Percentiles rank a stretch among this genome's conserved stretches.
These are phyloP conservation scores for Eucalyptus polybractea DNA, from an alignment of 345 rosid genomes.

Conservation along the genomic window DNA sequence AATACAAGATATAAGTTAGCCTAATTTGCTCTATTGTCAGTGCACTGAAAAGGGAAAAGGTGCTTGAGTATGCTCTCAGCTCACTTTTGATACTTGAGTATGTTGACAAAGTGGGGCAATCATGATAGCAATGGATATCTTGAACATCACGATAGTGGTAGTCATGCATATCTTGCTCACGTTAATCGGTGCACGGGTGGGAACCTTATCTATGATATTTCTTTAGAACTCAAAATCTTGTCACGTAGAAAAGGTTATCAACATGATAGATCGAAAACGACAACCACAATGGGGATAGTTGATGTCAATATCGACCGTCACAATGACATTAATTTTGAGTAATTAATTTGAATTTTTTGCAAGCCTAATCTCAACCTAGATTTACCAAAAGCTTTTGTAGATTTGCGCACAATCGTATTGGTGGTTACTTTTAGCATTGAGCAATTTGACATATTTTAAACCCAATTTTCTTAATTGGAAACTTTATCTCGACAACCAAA, in stretches of 20 bases:
- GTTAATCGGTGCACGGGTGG: conserved; percentile 63
- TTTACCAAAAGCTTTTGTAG: background rate
- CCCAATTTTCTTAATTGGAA: background rate
- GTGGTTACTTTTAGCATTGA: background rate
- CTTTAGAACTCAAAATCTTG: background rate
- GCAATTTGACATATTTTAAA: background rate
- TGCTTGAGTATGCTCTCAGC: background rate
- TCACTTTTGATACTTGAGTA: background rate
- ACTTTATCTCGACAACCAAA: rapidly evolving
- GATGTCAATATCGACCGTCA: background rate
- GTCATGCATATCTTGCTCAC: conserved; percentile 63
- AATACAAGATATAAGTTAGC: background rate
- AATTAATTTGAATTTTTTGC: background rate
- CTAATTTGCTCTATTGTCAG: no score
- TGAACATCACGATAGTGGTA: conserved; percentile 54
- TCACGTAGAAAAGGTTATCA: background rate
- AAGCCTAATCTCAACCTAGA: background rate
- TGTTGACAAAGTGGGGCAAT: conserved; percentile 35
- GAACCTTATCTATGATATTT: conserved; percentile 1
- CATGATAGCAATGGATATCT: conserved; percentile 74
- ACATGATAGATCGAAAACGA: background rate
- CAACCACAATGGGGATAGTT: background rate
- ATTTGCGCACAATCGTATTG: background rate
- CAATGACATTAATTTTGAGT: background rate
- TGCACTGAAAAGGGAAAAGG: background rate